phyloP scores from a whole-genome alignment of 2,329 filamentous ascomycete genomes.

The Diaporthe ampelina region DNA sequence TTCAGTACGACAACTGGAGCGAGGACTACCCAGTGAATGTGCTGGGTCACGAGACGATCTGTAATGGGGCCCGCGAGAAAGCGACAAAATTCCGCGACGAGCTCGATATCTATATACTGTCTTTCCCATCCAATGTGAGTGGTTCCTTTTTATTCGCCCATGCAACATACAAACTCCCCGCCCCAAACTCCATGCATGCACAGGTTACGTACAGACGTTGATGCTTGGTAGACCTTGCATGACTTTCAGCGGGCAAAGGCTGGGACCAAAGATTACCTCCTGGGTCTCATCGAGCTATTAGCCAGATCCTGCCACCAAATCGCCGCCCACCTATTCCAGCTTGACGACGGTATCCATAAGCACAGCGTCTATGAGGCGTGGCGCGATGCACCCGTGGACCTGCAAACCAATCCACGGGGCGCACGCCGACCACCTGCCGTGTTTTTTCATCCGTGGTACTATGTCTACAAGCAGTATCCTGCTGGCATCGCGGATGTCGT shows the following conservation, averaged over 20 bases:
- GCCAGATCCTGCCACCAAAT: neutral
- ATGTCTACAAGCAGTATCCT: neutral
- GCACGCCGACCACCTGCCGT: neutral
- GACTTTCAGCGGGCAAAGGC: neutral
- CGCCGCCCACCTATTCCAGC: neutral
- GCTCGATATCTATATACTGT: neutral
- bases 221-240: neutral
- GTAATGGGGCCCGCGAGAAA: neutral
- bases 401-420: neutral
- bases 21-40: neutral
- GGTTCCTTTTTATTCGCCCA: too few species aligned
- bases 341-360: neutral
- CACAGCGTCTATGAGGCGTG: conserved; percentile 2
- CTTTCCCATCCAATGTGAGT: conserved; percentile 1
- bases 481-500: neutral
- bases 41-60: neutral
- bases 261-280: neutral
- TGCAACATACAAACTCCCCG: too few species aligned
- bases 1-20: neutral
- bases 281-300: neutral
- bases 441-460: neutral
- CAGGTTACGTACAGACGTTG: neutral
- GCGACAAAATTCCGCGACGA: neutral
- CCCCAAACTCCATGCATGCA: too few species aligned
- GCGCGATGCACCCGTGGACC: neutral